Conservation (phyloP, 768 basidiomycete species). For the Nevesoporus exiguus region DNA sequence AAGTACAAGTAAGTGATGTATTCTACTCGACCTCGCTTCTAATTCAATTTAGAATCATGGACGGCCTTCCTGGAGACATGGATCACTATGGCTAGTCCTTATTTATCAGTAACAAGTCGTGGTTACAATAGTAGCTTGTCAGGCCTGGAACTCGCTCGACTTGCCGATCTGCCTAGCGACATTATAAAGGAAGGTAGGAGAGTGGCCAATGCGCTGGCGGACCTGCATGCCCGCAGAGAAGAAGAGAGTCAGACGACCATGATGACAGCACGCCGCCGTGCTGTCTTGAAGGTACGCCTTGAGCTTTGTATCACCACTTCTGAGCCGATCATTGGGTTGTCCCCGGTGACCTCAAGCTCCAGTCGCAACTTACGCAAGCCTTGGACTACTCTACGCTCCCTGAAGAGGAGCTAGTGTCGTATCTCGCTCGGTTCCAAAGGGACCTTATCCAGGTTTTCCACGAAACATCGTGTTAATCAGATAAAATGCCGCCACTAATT, state of each 20-base stretch:
- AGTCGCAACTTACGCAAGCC: slow-evolving; percentile 72
- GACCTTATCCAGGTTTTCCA: slow-evolving; percentile 56
- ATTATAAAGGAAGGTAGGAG: slow-evolving; percentile 61
- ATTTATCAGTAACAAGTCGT: neutral
- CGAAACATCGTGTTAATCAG: slow-evolving; percentile 18
- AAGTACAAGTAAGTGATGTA: slow-evolving; percentile 61
- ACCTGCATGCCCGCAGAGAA: slow-evolving; percentile 53
- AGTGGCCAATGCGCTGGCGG: slow-evolving; percentile 57
- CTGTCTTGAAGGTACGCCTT: slow-evolving; percentile 58
- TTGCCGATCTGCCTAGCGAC: slow-evolving; percentile 79
- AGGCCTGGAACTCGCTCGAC: slow-evolving; percentile 87
- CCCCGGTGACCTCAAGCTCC: slow-evolving; percentile 48
- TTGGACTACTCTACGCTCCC: slow-evolving; percentile 71
- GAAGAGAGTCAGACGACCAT: slow-evolving; percentile 60
- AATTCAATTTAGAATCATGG: slow-evolving; percentile 54
- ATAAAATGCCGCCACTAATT: neutral
- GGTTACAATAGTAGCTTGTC: slow-evolving; percentile 1
- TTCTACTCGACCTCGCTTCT: neutral
- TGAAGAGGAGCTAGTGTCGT: slow-evolving; percentile 61
- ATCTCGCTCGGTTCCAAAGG: slow-evolving; percentile 65
- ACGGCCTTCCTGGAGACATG: slow-evolving; percentile 59
- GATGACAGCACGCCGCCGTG: slow-evolving; percentile 60
- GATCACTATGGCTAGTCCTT: slow-evolving; percentile 66
- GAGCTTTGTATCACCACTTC: neutral
- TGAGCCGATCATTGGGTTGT: neutral